A percentile compares a stretch with the other conserved stretches of the same genome.
Evolutionary conservation across 352 stramenopile genomes (phyloP).

Genomic region (Phytophthora pseudosyringae): DNA sequence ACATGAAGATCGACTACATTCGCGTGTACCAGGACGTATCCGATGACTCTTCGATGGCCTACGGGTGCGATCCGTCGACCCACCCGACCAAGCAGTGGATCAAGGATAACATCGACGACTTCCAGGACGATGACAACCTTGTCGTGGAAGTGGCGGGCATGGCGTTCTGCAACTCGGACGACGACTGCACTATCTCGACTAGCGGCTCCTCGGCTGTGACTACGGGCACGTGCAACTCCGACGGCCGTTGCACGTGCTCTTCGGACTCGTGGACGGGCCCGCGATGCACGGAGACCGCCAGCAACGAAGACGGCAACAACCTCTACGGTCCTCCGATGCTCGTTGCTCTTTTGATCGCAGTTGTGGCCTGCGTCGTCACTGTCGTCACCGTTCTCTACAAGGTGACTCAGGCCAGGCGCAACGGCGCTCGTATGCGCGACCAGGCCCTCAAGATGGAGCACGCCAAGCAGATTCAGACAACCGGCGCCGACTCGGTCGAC

Average conservation of each 20-base stretch:
- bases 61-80: slow-evolving; percentile 54
- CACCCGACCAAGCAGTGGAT: slow-evolving; percentile 73
- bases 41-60: slow-evolving; percentile 42
- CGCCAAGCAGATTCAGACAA: slow-evolving; percentile 28
- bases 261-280: slow-evolving; percentile 51
- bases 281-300: slow-evolving; percentile 48
- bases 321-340: slow-evolving; percentile 35
- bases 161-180: slow-evolving; percentile 51
- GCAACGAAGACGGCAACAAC: slow-evolving; percentile 24
- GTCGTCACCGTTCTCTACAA: slow-evolving; percentile 30
- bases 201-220: slow-evolving; percentile 30
- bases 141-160: slow-evolving; percentile 47
- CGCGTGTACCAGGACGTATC: slow-evolving; percentile 46
- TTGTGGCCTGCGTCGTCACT: slow-evolving; percentile 16
- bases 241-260: slow-evolving; percentile 40
- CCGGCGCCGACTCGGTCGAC: slow-evolving; percentile 30
- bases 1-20: slow-evolving; percentile 83
- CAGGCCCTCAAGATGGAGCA: slow-evolving; percentile 34
- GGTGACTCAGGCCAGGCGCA: slow-evolving; percentile 32
- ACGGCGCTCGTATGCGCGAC: slow-evolving; percentile 18
- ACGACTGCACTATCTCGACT: slow-evolving; percentile 56
- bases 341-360: slow-evolving; percentile 30
- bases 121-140: slow-evolving; percentile 55
- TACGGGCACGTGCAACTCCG: slow-evolving; percentile 40
- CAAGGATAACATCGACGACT: slow-evolving; percentile 60